Evolutionary conservation across 108 stramenopile species (phyloP), one percentile per base, ranked within the genome.

Genomic region (Conticribra weissflogii): DNA sequence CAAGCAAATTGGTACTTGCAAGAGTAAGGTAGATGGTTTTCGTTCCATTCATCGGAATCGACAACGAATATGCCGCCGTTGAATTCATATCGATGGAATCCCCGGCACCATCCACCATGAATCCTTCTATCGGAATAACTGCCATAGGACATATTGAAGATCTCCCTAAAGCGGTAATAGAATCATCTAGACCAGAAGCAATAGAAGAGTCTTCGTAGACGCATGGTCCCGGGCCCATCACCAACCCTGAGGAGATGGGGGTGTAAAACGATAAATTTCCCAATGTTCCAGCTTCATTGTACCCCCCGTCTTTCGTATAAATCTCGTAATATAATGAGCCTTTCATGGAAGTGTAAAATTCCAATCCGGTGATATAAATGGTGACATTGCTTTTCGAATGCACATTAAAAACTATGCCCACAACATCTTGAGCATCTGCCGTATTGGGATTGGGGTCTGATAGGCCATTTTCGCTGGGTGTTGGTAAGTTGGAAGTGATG

Each of bases 321-420:
- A 71, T 28, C 28, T 71, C 46, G 33, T 71, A 71, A 18, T 33
- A 71, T 21, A 34, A 17, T 30, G 32, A 7, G 3, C 41, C 69
- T 2, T 21, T 3, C 41, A 33, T 4, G 17, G 59, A 7, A 16
- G 69, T 60, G 59, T 41, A 47, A 31, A 71, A 71, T 33, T 71
- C 69, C n/a, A 71, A 49, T 23, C 69, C 69, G 3, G 69, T 59
- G 18, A 71, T 49, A 24, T 50, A 27, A n/a, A 71, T n/a, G 4
- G n/a, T 59, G 17, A 18, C 69, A 44, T 59, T 32, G 21, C 12
- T 32, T 27, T 29, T 52, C 15, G 69, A 60, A 0, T 59, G 69
- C n/a, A 71, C 23, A 21, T 60, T 71, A 31, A 71, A 71, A 7
- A 71, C 32, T 3, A 60, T 7, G 8, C 69, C 69, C 17, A 71